Base-by-base conservation (phyloP, 2,329 filamentous ascomycete species). In the Phyllosticta paracitricarpa region DNA sequence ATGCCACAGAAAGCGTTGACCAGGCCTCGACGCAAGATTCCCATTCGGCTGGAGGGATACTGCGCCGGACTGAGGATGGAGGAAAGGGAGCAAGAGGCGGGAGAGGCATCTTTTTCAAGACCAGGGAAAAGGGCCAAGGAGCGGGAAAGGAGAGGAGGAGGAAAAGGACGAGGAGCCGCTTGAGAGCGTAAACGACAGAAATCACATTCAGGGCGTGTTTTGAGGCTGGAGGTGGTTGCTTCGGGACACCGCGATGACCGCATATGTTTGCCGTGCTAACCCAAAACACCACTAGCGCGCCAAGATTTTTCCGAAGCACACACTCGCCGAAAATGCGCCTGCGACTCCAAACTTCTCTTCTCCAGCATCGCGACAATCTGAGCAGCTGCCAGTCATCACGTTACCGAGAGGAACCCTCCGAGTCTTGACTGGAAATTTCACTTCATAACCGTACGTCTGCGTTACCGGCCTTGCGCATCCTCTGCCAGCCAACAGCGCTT, bases 41-140 rank as follows among this genome's bases (percentile, higher is more conserved):
- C 91, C 91, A 96, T 74, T 96, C 89, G 57, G 81, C 76, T 3
- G 84, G 76, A 51, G 81, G 78, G 63, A 96, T 82, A 66, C 82
- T 82, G 66, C 82, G 81, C 69, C 85, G 85, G 77, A 91, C 85
- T 61, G 79, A 77, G 35, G 82, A 77, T 64, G 86, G 82, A 19
- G 92, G 93, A 68, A 94, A 91, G 22, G 88, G 83, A 62, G 88
- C 91, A 73, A 97, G 81, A 35, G 86, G 81, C 52, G 91, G 91
- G 56, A 92, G 76, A 59, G 76, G 70, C 73, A 79, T 78, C 54
- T 60, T 57, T 10, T 17, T 14, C 28, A 57, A 33, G 56, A 26
- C 4, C 8, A 51, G 25, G 40, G 12, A 12, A 2, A 14, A 28
- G 6, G 14, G 28, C 7, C 7, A 22, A 6, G 25, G 54, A 35